Evolutionary conservation across 2,329 filamentous ascomycete species (phyloP), one percentile per base, ranked within the genome.

Genomic region (Akanthomyces dipterigenus): DNA sequence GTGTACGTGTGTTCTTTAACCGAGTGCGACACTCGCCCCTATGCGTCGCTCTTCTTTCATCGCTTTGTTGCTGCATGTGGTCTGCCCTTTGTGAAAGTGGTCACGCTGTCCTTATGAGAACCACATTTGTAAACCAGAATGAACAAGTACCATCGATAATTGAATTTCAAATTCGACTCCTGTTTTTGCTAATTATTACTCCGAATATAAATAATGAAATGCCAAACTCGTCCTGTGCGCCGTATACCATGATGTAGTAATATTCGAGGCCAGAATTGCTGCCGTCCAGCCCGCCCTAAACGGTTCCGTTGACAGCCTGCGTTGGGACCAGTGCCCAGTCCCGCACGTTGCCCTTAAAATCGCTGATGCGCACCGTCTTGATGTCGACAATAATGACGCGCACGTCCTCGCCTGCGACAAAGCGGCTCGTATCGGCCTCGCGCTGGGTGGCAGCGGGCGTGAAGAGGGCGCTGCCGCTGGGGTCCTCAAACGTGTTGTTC

Each of bases 321-420:
- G 62, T 71, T 31, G 71, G 71, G 3, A 74, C 73, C 63, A 84
- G 69, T 1, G 80, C 80, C 77, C 79, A 98, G 71, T 98, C 93
- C 68, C 89, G 85, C 5, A 98, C 91, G 16, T 87, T 85, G n/a
- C 95, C 93, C 78, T 96, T 96, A 89, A 90, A 96, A 73, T 96
- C 95, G 66, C 90, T 92, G 68, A 96, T 96, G 69, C 92, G 83
- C 54, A 95, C 92, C 71, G 93, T 90, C 68, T 82, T 84, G 67
- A 98, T 91, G 68, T 83, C 85, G 8, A 98, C 95, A 6, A 93
- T 84, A 38, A 98, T 91, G 7, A 97, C 93, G 54, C 89, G 82
- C 1, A 96, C 92, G 71, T 95, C 89, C 70, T 91, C 89, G 3
- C 88, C 90, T 42, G 88, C 88, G 46, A 96, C 84, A 73, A 92